Evolutionary conservation across 768 basidiomycete species (phyloP).

Genomic region (Austroboletus eburneus): DNA sequence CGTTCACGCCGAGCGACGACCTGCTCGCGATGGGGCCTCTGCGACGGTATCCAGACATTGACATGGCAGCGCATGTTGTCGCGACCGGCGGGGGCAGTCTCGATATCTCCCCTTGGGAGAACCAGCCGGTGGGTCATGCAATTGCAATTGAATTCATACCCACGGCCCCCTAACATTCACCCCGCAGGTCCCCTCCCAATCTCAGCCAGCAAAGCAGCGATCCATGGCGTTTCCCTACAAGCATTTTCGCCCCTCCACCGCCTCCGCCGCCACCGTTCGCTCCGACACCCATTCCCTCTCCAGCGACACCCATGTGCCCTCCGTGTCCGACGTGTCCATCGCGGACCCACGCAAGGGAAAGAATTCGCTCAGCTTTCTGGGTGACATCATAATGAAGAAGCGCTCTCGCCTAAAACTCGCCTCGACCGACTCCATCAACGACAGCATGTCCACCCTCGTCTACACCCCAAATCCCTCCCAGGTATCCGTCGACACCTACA

Average conservation of each 20-base stretch:
- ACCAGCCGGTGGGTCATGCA: conserved; percentile 12
- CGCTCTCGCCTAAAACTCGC: conserved; percentile 39
- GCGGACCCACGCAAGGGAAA: conserved; percentile 43
- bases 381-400: conserved; percentile 38
- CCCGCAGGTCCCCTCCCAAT: no score
- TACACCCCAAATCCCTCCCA: conserved; percentile 37
- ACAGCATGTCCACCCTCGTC: conserved; percentile 29
- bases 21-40: conserved; percentile 1
- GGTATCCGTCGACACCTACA: conserved; percentile 21
- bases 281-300: conserved; percentile 27
- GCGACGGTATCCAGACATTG: conserved; percentile 13
- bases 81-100: conserved; percentile 3
- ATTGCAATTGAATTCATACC: neutral
- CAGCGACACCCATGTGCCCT: conserved; percentile 27
- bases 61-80: neutral
- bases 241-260: conserved; percentile 31
- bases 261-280: conserved; percentile 29
- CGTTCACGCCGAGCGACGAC: conserved; percentile 6
- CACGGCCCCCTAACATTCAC: conserved; percentile 6
- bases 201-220: conserved; percentile 15
- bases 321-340: conserved; percentile 34
- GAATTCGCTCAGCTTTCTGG: conserved; percentile 40
- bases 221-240: conserved; percentile 27
- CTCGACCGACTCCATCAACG: conserved; percentile 30
- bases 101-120: conserved; percentile 20